These are phyloP conservation scores for Akebia trifoliata DNA, from an alignment of 164 flowering plant genomes.

Conservation along the genomic window DNA sequence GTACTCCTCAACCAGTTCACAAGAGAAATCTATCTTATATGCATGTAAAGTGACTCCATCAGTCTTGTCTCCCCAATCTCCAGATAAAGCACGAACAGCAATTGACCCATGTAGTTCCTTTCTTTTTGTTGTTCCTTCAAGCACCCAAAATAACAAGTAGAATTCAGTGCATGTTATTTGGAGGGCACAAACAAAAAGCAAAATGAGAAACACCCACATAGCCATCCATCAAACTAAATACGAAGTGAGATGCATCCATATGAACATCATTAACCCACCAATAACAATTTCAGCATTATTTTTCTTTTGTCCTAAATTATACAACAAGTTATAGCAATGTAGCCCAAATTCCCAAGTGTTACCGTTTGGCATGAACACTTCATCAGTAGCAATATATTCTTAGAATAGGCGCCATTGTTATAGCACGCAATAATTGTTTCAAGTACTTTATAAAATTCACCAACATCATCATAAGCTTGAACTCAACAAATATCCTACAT, in stretches of 20 bases:
- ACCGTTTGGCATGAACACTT: neutral
- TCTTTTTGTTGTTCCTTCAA: conserved; percentile 82
- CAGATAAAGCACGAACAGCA: conserved; percentile 48
- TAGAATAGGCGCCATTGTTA: neutral
- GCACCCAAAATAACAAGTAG: conserved; percentile 10
- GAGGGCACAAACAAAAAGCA: neutral
- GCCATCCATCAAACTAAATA: too few species aligned
- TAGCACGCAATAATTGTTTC: neutral
- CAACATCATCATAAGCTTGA: neutral
- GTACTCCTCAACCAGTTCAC: conserved; percentile 32
- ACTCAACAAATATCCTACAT: neutral
- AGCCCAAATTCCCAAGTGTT: neutral
- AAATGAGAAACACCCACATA: neutral
- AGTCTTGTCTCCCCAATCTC: conserved; percentile 62
- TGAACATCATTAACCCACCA: neutral
- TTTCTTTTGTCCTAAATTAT: neutral
- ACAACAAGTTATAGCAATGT: neutral
- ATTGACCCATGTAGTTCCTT: conserved; percentile 89
- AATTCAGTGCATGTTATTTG: neutral
- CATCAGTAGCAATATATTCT: neutral
- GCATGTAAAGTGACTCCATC: conserved; percentile 46
- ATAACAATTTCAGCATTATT: neutral
- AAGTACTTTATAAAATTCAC: neutral
- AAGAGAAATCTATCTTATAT: conserved; percentile 62
- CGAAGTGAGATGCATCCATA: too few species aligned